phyloP scores from a whole-genome alignment of 768 basidiomycete species.

The Rhodotorula paludigena region DNA sequence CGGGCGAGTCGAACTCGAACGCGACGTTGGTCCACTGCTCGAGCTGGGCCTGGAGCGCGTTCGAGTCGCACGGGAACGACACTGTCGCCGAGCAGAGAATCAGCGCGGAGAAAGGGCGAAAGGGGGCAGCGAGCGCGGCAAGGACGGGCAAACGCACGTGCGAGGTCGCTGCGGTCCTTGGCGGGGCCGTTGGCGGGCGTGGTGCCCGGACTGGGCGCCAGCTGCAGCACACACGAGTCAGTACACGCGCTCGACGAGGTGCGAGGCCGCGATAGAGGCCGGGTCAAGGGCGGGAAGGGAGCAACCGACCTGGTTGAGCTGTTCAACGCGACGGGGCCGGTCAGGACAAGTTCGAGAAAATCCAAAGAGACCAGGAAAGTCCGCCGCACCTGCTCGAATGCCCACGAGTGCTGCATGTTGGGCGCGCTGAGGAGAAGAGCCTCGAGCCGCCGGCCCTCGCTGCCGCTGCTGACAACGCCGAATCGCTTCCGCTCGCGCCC shows the following conservation, averaged over 20 bases:
- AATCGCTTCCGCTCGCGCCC: too few species aligned
- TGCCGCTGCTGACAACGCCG: too few species aligned
- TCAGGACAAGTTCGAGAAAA: too few species aligned
- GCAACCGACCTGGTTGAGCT: constrained; percentile 28
- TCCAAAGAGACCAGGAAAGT: too few species aligned
- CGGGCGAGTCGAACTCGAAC: constrained; percentile 39
- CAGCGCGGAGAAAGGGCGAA: background rate
- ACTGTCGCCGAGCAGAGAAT: background rate
- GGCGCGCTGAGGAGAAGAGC: too few species aligned
- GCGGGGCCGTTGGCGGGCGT: constrained; percentile 25
- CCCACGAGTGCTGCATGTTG: too few species aligned
- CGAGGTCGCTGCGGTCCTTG: constrained; percentile 20
- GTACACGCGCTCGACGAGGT: too few species aligned
- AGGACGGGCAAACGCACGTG: constrained; percentile 4
- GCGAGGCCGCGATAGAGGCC: background rate
- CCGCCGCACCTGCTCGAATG: constrained; percentile 23
- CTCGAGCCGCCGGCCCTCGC: too few species aligned
- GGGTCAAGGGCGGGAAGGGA: too few species aligned
- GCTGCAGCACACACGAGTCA: background rate
- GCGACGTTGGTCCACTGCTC: constrained; percentile 39
- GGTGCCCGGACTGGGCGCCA: constrained; percentile 20
- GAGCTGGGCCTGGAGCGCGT: constrained; percentile 33
- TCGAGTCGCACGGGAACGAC: constrained; percentile 33
- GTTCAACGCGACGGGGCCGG: too few species aligned
- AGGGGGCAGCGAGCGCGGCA: background rate